A percentile compares a stretch with the other conserved stretches of the same genome.
These are phyloP conservation scores for Lippia alba DNA, from an alignment of 305 asterid genomes.

Conservation along the genomic window DNA sequence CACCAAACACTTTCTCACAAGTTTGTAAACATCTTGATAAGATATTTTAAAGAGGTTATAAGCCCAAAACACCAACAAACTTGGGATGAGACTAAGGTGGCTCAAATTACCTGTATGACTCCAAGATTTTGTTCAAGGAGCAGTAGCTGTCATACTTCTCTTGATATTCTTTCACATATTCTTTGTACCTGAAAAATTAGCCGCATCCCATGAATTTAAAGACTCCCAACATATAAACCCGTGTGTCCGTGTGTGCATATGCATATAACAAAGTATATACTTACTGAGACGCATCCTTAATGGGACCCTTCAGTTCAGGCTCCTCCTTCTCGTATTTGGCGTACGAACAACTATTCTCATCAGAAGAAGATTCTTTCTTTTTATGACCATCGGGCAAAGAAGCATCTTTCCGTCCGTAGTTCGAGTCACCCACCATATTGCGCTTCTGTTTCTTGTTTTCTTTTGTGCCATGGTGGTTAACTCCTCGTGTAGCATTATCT, in stretches of 20 bases:
- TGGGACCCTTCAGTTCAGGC: slow-evolving; percentile 86
- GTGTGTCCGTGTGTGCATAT: background rate
- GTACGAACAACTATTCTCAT: slow-evolving; percentile 65
- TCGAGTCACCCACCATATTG: slow-evolving; percentile 51
- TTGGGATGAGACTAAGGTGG: slow-evolving; percentile 29
- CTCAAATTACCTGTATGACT: slow-evolving; percentile 74
- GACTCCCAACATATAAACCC: slow-evolving; percentile 20
- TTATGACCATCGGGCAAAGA: slow-evolving; percentile 60
- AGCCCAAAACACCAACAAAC: background rate
- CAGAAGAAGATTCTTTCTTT: slow-evolving; percentile 68
- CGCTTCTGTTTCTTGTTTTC: slow-evolving; percentile 68
- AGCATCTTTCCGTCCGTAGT: slow-evolving; percentile 62
- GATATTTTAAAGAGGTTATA: too few species aligned
- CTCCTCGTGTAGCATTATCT: slow-evolving; percentile 50
- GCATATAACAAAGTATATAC: slow-evolving; percentile 36
- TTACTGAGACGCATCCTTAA: slow-evolving; percentile 81
- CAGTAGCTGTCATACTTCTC: slow-evolving; percentile 79
- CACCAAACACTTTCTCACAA: too few species aligned
- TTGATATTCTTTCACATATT: slow-evolving; percentile 84
- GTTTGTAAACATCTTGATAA: too few species aligned
- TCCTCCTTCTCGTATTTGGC: slow-evolving; percentile 83
- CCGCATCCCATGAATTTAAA: slow-evolving; percentile 25
- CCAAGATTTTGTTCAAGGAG: slow-evolving; percentile 73
- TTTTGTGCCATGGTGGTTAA: slow-evolving; percentile 51
- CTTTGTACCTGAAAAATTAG: slow-evolving; percentile 65